A percentile compares a stretch with the other conserved stretches of the same genome.
Evolutionary conservation across 83 land plant species (phyloP).

Genomic region (Thuja plicata): DNA sequence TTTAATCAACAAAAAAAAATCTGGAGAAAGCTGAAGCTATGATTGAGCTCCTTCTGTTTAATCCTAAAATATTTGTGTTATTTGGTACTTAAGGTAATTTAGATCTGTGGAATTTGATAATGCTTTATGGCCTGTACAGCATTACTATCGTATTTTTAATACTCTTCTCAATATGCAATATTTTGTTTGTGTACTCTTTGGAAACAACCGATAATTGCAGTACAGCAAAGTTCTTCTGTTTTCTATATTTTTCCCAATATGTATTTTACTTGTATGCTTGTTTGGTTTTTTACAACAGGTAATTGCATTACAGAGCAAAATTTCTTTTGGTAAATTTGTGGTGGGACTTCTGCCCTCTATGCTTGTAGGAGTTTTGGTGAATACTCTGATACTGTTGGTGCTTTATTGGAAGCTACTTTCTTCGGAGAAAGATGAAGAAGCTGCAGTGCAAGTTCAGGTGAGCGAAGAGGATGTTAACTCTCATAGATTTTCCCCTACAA

Average conservation of each 20-base stretch:
- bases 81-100: background rate
- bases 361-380: conserved; percentile 53
- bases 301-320: conserved; percentile 48
- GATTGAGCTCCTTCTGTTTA: too few species aligned
- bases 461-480: conserved; percentile 33
- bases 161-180: background rate
- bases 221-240: conserved; percentile 9
- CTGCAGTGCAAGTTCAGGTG: conserved; percentile 6
- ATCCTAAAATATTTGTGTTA: too few species aligned
- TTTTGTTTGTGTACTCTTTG: background rate
- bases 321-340: conserved; percentile 59
- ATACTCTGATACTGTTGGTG: conserved; percentile 36
- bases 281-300: background rate
- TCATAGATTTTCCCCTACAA: conserved; percentile 53
- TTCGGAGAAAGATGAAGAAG: conserved; percentile 35
- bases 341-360: conserved; percentile 57
- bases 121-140: background rate
- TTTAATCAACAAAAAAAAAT: too few species aligned
- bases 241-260: background rate
- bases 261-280: background rate
- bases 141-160: background rate
- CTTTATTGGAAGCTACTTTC: conserved; percentile 56
- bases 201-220: conserved; percentile 24
- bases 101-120: background rate
- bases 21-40: too few species aligned